Percentiles rank a stretch among this genome's conserved stretches.
Conservation (phyloP, 257 asterid genomes). For the Solanum piurae region DNA sequence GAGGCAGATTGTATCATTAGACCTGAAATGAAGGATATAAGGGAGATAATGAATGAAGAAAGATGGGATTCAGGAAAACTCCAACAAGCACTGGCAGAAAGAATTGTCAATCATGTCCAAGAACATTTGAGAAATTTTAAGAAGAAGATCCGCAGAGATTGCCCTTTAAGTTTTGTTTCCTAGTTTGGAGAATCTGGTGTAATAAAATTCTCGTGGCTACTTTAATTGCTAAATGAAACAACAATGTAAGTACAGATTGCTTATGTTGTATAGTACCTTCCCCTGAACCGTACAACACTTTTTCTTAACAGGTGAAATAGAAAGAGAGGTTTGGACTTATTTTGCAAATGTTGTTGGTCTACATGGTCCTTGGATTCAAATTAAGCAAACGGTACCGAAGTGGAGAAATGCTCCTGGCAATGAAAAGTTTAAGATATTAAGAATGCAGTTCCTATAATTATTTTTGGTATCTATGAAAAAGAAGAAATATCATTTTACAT, state of each 20-base stretch:
- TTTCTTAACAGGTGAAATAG: background rate
- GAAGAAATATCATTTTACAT: background rate
- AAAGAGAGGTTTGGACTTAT: background rate
- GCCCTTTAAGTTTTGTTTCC: background rate
- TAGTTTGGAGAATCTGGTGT: background rate
- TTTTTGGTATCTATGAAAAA: too few relatives aligned
- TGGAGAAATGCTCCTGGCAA: too few relatives aligned
- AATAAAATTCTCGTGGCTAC: background rate
- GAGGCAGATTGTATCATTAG: too few relatives aligned
- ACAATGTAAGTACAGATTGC: rapidly evolving
- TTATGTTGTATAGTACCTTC: background rate
- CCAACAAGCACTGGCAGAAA: too few relatives aligned
- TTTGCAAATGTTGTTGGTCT: too few relatives aligned
- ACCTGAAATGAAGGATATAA: too few relatives aligned
- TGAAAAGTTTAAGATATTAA: background rate
- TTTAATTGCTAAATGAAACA: background rate
- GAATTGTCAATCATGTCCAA: too few relatives aligned
- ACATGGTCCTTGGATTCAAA: background rate
- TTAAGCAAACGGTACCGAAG: too few relatives aligned
- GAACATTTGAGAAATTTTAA: too few relatives aligned
- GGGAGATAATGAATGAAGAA: too few relatives aligned
- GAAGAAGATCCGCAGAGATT: background rate
- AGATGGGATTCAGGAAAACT: too few relatives aligned
- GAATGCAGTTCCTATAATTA: background rate
- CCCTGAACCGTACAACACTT: background rate